Evolutionary conservation across 345 rosid genomes (phyloP), one percentile per base, ranked within the genome.

Genomic region (Raphanus sativus): DNA sequence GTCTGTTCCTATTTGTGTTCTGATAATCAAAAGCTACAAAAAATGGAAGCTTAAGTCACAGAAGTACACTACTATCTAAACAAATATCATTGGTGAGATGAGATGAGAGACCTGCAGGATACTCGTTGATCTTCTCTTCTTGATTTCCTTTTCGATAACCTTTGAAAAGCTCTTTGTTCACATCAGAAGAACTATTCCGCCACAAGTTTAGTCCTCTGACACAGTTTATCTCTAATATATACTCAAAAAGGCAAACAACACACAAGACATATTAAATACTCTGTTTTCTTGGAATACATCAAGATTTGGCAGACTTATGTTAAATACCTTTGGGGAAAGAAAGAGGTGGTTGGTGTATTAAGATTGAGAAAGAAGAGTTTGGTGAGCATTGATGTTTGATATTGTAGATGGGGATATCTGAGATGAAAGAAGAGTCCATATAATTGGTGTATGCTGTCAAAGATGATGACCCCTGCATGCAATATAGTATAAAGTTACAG

Each of bases 21-120:
- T 87, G 83, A 83, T 91, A 89, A 89, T 96, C 99, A 85, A 93
- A 96, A 13, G 87, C 99, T 95, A 83, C 50, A 81, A 59, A 77
- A n/a, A 75, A 66, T 29, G 73, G 29, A 73, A 63, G 26, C 2
- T 45, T 69, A 26, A 33, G 17, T 16, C 24, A 74, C 34, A 74
- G 16, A 61, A n/a, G n/a, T n/a, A 50, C 17, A 64, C 11, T n/a
- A 56, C 11, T 30, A 68, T 34, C 4, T 52, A 24, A n/a, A 45
- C 8, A 64, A 70, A 38, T 34, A 30, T 62, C 4, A 4, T 11
- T 12, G 4, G 4, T 28, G 8, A 64, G 26, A 56, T 69, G 65
- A 73, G 71, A 30, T 69, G 69, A 70, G 76, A 54, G 60, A 96
- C 99, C 97, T 87, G 85, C 85, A 73, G 84, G 81, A 81, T 88